Evolutionary conservation across 2,329 filamentous ascomycete species (phyloP), one percentile per base, ranked within the genome.

Genomic region (Alternaria alternata): DNA sequence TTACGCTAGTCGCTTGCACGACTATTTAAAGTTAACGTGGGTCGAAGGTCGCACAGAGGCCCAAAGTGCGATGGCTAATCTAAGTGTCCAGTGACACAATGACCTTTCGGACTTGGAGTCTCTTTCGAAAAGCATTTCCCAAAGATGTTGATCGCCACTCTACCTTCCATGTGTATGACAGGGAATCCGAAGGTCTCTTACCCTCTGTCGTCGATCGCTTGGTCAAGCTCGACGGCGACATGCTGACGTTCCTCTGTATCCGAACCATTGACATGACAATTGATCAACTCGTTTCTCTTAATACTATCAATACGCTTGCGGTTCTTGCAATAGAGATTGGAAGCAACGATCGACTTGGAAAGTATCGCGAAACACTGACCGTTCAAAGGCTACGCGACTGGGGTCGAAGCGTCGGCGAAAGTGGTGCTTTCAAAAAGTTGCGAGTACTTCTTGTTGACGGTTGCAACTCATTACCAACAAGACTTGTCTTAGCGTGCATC

Each of bases 181-280:
- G 34, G 36, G 47, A 39, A 5, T 30, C 24, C 20, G 46, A 26
- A 22, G 22, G n/a, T 54, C 55, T 5, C 51, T 57, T 69, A 6
- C 57, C 61, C 8, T 62, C 66, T 11, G 62, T 75, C 5, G 30
- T 51, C 9, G 43, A 54, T 11, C 61, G 65, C 7, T 47, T 75
- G 6, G 32, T 30, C 8, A 63, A 54, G 11, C 61, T 72, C 14
- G 56, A 69, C 1, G 42, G 55, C 22, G 42, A 57, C 44, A 57
- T 57, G 16, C n/a, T 71, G 16, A 65, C 69, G 5, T 64, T 69
- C 24, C 67, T 75, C 26, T 65, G 63, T 20, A 57, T 74, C 3
- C 61, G 49, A 5, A 44, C 58, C 12, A 48, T 64, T 14, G 20
- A 38, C 8, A 46, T 74, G 3, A 59, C 42, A 1, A 36, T 51